Percentiles rank a stretch among this genome's conserved stretches.
Conservation (phyloP, 257 asterid genomes). For the Echium plantagineum region DNA sequence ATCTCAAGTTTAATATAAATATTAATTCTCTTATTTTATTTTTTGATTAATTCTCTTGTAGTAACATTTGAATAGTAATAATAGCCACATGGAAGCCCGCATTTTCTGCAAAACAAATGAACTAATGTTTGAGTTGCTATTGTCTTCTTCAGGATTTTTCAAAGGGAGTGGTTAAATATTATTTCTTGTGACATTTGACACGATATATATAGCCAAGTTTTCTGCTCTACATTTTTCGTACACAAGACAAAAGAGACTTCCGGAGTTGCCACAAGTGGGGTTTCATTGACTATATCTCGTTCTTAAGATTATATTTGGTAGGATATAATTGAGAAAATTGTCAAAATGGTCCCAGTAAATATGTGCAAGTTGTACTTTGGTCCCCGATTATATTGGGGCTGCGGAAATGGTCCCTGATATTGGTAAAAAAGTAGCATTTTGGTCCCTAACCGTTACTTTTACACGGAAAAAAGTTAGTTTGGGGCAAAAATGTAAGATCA, state of each 20-base stretch:
- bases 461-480: too few species aligned
- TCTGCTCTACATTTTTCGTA: not conserved
- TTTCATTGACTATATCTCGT: not conserved
- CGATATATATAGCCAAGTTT: not conserved
- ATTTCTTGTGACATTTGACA: slow-evolving; percentile 6
- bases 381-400: too few species aligned
- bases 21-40: too few species aligned
- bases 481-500: too few species aligned
- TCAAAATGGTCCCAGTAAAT: too few species aligned
- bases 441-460: too few species aligned
- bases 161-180: slow-evolving; percentile 67
- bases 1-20: not conserved
- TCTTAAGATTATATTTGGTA: too few species aligned
- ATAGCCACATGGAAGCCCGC: slow-evolving; percentile 65
- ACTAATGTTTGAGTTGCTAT: slow-evolving; percentile 8
- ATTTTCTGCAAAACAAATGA: slow-evolving; percentile 35
- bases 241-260: slow-evolving; percentile 10
- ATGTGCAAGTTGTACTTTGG: too few species aligned
- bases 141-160: slow-evolving; percentile 57
- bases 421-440: too few species aligned
- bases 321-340: too few species aligned
- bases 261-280: slow-evolving; percentile 18
- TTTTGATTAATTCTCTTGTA: too few species aligned
- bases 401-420: too few species aligned
- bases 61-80: not conserved